Evolutionary conservation across 805 yeast genomes (phyloP).

Genomic region (Yarrowia sp.): DNA sequence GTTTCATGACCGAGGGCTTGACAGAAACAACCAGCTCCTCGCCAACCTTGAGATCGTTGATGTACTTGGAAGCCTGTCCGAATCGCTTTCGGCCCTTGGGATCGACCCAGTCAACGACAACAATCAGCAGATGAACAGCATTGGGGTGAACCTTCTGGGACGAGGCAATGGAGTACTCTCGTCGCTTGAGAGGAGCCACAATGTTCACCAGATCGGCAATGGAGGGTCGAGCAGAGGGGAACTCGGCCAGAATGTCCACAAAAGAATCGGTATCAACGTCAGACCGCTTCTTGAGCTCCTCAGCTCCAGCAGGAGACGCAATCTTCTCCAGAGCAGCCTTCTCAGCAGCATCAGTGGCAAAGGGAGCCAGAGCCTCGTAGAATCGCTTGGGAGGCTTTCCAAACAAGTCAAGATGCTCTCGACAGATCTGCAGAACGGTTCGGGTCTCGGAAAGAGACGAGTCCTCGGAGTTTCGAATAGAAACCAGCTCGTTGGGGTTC

Average conservation of each 20-base stretch:
- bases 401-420: slow-evolving; percentile 78
- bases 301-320: slow-evolving; percentile 78
- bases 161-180: slow-evolving; percentile 97
- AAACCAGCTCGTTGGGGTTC: slow-evolving; percentile 62
- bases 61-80: slow-evolving; percentile 92
- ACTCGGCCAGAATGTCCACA: slow-evolving; percentile 75
- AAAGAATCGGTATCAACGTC: slow-evolving; percentile 80
- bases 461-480: slow-evolving; percentile 61
- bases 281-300: slow-evolving; percentile 74
- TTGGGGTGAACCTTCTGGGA: slow-evolving; percentile 90
- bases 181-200: slow-evolving; percentile 85
- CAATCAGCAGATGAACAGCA: slow-evolving; percentile 85
- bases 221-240: slow-evolving; percentile 76
- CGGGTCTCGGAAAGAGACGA: slow-evolving; percentile 56
- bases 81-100: slow-evolving; percentile 76
- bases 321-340: slow-evolving; percentile 58
- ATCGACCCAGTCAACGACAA: slow-evolving; percentile 95
- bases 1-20: slow-evolving; percentile 94
- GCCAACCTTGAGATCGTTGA: slow-evolving; percentile 75
- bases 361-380: slow-evolving; percentile 75
- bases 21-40: slow-evolving; percentile 88
- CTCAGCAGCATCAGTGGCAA: slow-evolving; percentile 67
- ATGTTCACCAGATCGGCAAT: slow-evolving; percentile 65
- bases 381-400: slow-evolving; percentile 96
- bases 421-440: slow-evolving; percentile 76